Conservation (phyloP, 2,329 filamentous ascomycete species). For the Aspergillus uvarum region DNA sequence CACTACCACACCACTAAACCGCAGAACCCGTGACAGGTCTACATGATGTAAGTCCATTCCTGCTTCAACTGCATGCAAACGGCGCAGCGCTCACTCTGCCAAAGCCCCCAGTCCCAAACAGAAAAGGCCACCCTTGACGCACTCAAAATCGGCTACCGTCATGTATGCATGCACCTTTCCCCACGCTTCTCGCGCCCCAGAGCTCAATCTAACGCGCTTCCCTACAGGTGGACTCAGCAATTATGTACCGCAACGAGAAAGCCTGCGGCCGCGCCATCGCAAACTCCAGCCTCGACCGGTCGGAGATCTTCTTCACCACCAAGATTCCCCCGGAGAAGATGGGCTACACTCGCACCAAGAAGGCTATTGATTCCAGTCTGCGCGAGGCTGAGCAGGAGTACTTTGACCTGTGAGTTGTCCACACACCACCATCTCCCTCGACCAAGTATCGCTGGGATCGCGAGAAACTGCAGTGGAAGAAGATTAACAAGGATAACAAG, state of each 20-base stretch:
- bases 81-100: background rate
- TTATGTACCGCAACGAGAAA: constrained; percentile 70
- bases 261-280: constrained; percentile 69
- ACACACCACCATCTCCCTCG: too few relatives aligned
- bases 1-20: background rate
- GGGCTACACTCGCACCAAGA: constrained; percentile 66
- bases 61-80: background rate
- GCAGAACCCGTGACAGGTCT: constrained; percentile 24
- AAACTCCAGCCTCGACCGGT: constrained; percentile 55
- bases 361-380: constrained; percentile 62
- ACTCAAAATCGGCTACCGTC: constrained; percentile 31
- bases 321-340: constrained; percentile 68
- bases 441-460: too few relatives aligned
- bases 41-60: constrained; percentile 29
- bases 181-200: background rate
- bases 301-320: constrained; percentile 76
- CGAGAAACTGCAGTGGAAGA: too few relatives aligned
- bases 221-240: constrained; percentile 55
- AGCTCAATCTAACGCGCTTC: background rate
- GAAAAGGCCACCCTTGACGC: constrained; percentile 30
- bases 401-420: constrained; percentile 62
- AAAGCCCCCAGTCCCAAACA: constrained; percentile 28
- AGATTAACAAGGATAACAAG: constrained; percentile 15
- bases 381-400: constrained; percentile 68
- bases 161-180: constrained; percentile 22